phyloP scores from a whole-genome alignment of 2,329 filamentous ascomycete genomes.

The Camptophora hylomeconis region DNA sequence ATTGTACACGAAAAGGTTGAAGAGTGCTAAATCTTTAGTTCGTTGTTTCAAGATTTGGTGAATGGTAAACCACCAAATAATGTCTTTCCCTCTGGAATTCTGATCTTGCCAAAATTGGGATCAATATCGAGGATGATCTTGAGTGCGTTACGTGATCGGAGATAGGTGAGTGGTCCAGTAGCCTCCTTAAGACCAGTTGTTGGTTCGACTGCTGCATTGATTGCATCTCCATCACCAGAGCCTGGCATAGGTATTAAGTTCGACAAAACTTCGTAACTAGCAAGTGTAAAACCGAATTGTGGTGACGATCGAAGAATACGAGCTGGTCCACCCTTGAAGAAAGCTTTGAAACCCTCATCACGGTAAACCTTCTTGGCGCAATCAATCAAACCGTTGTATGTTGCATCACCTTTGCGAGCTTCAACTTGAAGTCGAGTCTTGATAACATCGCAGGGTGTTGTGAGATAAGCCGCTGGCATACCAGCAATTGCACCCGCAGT shows the following conservation, averaged over 20 bases:
- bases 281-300: conserved; percentile 95
- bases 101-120: conserved; percentile 73
- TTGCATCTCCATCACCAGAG: conserved; percentile 35
- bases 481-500: conserved; percentile 88
- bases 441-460: conserved; percentile 96
- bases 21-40: too few relatives aligned
- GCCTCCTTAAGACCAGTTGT: conserved; percentile 51
- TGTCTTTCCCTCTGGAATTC: conserved; percentile 36
- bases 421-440: conserved; percentile 97
- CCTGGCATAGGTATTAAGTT: conserved; percentile 68
- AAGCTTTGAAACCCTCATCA: conserved; percentile 88
- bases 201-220: conserved; percentile 40
- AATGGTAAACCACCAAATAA: conserved; percentile 5
- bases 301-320: conserved; percentile 90
- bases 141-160: conserved; percentile 74
- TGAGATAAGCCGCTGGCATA: conserved; percentile 87
- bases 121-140: conserved; percentile 94
- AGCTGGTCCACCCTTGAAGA: conserved; percentile 96
- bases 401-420: conserved; percentile 83
- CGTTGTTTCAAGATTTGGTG: too few relatives aligned
- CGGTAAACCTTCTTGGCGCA: conserved; percentile 70
- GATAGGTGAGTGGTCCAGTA: conserved; percentile 49
- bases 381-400: conserved; percentile 78
- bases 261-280: conserved; percentile 87
- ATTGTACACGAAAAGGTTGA: too few relatives aligned